Conservation (phyloP, 768 basidiomycete genomes). For the Suillus decipiens region DNA sequence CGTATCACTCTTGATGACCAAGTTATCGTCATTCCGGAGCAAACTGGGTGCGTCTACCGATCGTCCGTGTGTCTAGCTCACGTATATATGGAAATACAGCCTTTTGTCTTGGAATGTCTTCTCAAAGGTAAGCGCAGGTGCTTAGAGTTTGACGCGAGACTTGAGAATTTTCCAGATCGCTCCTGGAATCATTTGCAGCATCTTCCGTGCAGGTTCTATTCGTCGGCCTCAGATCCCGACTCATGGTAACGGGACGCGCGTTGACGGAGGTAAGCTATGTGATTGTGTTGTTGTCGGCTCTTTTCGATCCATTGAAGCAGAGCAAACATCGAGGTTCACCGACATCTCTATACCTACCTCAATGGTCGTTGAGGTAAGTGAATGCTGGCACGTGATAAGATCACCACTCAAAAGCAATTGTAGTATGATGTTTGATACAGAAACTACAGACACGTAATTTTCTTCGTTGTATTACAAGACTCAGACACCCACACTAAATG, state of each 20-base stretch:
- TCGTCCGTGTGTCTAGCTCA: background rate
- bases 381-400: background rate
- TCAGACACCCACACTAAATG: background rate
- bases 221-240: slow-evolving; percentile 8
- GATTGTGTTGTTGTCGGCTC: background rate
- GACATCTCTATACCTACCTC: slow-evolving; percentile 22
- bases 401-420: background rate
- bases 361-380: slow-evolving; percentile 20
- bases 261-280: background rate
- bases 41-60: slow-evolving; percentile 20
- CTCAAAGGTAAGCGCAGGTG: slow-evolving; percentile 16
- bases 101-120: slow-evolving; percentile 32
- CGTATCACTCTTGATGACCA: slow-evolving; percentile 13
- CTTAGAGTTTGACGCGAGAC: slow-evolving; percentile 20
- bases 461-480: background rate
- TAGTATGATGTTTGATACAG: background rate
- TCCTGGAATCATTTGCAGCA: slow-evolving; percentile 42
- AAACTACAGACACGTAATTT: background rate
- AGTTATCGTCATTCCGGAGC: slow-evolving; percentile 15
- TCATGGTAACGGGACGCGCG: slow-evolving; percentile 16
- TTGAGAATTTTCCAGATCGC: slow-evolving; percentile 36
- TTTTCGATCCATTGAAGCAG: background rate
- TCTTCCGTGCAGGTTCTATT: slow-evolving; percentile 47
- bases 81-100: slow-evolving; percentile 23
- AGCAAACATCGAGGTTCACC: slow-evolving; percentile 4